These are phyloP conservation scores for Pythium plurisporium DNA, from an alignment of 352 stramenopile genomes.

Conservation along the genomic window DNA sequence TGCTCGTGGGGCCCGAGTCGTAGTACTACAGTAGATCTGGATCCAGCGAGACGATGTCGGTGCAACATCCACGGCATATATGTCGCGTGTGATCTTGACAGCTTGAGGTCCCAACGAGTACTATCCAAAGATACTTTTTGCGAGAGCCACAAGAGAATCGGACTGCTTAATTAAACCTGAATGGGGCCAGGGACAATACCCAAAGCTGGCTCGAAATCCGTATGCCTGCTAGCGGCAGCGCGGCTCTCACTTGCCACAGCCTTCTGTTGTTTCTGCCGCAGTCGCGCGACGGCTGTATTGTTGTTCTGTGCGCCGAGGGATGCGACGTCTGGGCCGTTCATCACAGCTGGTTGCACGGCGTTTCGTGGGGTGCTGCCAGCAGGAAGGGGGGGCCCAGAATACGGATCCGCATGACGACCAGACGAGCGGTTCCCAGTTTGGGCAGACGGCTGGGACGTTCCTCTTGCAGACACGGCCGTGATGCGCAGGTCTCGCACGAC, in stretches of 20 bases:
- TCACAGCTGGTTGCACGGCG: not conserved
- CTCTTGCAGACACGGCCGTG: not conserved
- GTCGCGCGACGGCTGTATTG: not conserved
- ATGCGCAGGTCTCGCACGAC: conserved; percentile 17
- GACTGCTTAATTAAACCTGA: no score
- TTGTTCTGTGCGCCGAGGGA: not conserved
- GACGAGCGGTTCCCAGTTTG: not conserved
- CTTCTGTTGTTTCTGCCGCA: conserved; percentile 5
- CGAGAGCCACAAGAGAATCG: conserved; percentile 38
- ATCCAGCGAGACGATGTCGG: no score
- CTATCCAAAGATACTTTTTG: no score
- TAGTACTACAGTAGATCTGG: no score
- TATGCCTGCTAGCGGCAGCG: not conserved
- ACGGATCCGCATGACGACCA: not conserved
- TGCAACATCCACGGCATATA: no score
- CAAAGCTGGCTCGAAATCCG: not conserved
- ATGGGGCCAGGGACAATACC: not conserved
- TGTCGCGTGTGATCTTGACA: no score
- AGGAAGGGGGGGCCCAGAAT: not conserved
- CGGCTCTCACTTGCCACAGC: no score
- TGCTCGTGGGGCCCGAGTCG: no score
- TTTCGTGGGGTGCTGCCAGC: not conserved
- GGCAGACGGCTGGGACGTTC: not conserved
- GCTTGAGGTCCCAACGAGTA: no score
- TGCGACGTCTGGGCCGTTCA: not conserved